Evolutionary conservation across 1,284 basidiomycete genomes (phyloP), one percentile per base, ranked within the genome.

Genomic region (Ustilago loliicola): DNA sequence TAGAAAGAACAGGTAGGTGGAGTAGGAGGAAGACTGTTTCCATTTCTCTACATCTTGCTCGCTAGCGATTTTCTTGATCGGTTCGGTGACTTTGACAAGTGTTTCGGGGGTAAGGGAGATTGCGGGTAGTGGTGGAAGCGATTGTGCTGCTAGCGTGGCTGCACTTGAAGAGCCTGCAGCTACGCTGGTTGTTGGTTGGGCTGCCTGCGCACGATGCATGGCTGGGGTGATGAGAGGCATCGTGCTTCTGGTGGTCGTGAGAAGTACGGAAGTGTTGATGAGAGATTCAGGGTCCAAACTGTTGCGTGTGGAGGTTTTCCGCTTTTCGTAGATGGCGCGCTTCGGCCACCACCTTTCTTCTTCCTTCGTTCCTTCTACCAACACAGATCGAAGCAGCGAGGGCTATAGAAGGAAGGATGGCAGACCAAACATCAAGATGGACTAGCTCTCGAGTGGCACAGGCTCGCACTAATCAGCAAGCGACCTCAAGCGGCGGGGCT

Each of bases 31-130:
- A 6, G 80, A 84, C 5, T 62, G 53, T 21, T 73, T 63, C 86
- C 87, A 88, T 3, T 68, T 40, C 1, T 69, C 62, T 17, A 87
- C 74, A 60, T 88, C 87, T 19, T 62, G 57, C 11, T 86, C 83
- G 13, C 75, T 83, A 36, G 70, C 72, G 72, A 88, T 87, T 40
- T 68, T 60, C 58, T 82, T 81, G 63, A 72, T 61, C 6, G 83
- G 83, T 7, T 50, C 36, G 9, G 32, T 47, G 63, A 52, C 81
- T 70, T 54, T 32, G 10, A 52, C 32, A 13, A 72, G 56, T 11
- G 69, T 72, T 0, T 61, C 29, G 0, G 57, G 13, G 38, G 61
- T 36, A 42, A 61, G 40, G 3, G 63, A 51, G 48, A 83, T 83
- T 15, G 25, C 55, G 1, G 78, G 58, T 4, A 83, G 57, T 4